phyloP scores from a whole-genome alignment of 2,329 filamentous ascomycete genomes.

The Lomentospora prolificans region DNA sequence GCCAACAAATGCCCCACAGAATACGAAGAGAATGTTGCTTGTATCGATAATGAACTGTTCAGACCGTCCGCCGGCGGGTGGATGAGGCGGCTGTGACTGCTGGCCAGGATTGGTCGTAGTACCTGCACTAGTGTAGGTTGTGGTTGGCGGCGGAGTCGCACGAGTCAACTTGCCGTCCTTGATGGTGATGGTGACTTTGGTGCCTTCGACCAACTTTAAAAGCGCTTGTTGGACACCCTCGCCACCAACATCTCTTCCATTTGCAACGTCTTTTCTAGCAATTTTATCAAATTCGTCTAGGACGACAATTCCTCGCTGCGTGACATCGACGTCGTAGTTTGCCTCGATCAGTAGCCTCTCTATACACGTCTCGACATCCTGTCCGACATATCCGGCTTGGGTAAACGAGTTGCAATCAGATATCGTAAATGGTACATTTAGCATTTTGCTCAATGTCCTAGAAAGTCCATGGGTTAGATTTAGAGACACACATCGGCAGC shows the following conservation, averaged over 20 bases:
- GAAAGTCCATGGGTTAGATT: conserved; percentile 3
- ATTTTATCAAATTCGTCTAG: conserved; percentile 98
- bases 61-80: conserved; percentile 31
- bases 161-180: conserved; percentile 62
- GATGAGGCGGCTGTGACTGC: conserved; percentile 30
- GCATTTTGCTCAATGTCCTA: conserved; percentile 79
- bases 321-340: conserved; percentile 75
- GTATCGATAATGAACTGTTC: conserved; percentile 73
- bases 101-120: conserved; percentile 31
- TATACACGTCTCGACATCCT: conserved; percentile 94
- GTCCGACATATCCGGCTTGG: conserved; percentile 93
- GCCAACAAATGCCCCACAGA: conserved; percentile 89
- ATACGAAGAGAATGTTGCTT: conserved; percentile 94
- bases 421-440: conserved; percentile 94
- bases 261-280: conserved; percentile 73
- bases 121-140: conserved; percentile 36
- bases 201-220: conserved; percentile 92
- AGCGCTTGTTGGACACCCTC: conserved; percentile 95
- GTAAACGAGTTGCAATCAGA: conserved; percentile 94
- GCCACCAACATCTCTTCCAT: conserved; percentile 88
- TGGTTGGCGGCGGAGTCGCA: conserved; percentile 40
- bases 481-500: too few species aligned
- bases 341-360: conserved; percentile 82
- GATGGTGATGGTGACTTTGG: conserved; percentile 82
- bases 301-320: conserved; percentile 88